Evolutionary conservation across 2,329 filamentous ascomycete genomes (phyloP).

Genomic region (Pseudocercospora fuligena): DNA sequence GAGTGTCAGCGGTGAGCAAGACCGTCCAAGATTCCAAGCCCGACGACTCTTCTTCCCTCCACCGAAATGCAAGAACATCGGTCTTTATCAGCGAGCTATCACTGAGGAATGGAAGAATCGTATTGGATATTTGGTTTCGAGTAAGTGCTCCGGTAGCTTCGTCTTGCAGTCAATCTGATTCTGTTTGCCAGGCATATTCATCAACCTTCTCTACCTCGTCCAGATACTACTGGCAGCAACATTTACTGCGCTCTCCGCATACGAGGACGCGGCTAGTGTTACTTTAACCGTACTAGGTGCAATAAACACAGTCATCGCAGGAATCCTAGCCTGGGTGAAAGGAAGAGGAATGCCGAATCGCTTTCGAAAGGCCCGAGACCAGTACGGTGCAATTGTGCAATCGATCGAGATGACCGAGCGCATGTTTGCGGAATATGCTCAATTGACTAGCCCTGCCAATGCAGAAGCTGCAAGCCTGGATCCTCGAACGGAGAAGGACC

Average conservation of each 20-base stretch:
- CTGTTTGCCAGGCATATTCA: neutral
- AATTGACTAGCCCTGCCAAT: neutral
- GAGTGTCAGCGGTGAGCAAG: neutral
- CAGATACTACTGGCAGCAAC: neutral
- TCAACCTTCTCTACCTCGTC: neutral
- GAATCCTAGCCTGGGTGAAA: neutral
- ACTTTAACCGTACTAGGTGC: neutral
- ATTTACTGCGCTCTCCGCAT: neutral
- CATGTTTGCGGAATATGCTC: neutral
- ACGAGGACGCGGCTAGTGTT: neutral
- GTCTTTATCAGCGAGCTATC: neutral
- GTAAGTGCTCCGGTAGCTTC: neutral
- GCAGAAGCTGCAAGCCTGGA: neutral
- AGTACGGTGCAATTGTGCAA: neutral
- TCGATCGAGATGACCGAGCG: constrained; percentile 2
- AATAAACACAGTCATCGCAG: neutral
- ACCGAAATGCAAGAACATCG: neutral
- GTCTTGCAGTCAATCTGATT: too few species aligned
- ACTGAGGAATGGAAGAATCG: constrained; percentile 3
- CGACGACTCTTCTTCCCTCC: neutral
- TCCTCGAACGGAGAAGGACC: neutral
- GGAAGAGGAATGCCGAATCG: neutral
- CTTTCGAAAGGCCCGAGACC: neutral
- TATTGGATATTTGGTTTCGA: neutral
- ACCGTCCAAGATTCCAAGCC: neutral